Conservation (phyloP, 2,329 filamentous ascomycete genomes). For the Triangularia verruculosa region DNA sequence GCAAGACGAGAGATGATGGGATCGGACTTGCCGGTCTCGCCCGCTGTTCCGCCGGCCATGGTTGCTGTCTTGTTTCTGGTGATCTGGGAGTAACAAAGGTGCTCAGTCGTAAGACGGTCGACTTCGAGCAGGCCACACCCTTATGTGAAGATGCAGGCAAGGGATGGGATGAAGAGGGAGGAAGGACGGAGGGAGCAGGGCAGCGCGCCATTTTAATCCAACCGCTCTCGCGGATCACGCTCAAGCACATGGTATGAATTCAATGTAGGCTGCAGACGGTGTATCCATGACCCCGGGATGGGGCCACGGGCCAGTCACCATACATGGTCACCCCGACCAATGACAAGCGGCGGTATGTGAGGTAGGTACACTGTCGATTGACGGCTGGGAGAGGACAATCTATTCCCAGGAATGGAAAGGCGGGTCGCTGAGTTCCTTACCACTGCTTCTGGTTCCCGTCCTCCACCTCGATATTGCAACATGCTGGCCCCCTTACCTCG, state of each 20-base stretch:
- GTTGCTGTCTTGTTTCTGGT: conserved; percentile 1
- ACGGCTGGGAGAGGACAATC: background rate
- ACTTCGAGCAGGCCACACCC: background rate
- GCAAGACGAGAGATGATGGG: conserved; percentile 38
- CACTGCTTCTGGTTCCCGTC: background rate
- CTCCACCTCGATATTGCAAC: background rate
- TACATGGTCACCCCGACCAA: background rate
- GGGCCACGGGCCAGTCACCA: conserved; percentile 1
- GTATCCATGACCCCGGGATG: conserved; percentile 16
- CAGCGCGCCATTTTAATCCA: conserved; percentile 12
- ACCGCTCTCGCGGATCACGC: conserved; percentile 10
- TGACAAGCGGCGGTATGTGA: background rate
- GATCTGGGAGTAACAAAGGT: background rate
- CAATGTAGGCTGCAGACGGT: conserved; percentile 11
- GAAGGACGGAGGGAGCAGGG: background rate
- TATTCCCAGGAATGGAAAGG: conserved; percentile 8
- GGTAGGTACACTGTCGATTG: background rate
- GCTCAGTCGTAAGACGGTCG: background rate
- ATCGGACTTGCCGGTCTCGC: conserved; percentile 32
- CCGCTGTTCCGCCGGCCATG: conserved; percentile 18
- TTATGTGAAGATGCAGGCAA: background rate
- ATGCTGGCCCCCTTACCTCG: background rate
- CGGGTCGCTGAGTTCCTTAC: background rate
- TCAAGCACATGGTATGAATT: background rate
- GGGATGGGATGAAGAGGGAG: background rate